Conservation (phyloP, 1,139 yeast genomes). For the Groenewaldozyma sp. region DNA sequence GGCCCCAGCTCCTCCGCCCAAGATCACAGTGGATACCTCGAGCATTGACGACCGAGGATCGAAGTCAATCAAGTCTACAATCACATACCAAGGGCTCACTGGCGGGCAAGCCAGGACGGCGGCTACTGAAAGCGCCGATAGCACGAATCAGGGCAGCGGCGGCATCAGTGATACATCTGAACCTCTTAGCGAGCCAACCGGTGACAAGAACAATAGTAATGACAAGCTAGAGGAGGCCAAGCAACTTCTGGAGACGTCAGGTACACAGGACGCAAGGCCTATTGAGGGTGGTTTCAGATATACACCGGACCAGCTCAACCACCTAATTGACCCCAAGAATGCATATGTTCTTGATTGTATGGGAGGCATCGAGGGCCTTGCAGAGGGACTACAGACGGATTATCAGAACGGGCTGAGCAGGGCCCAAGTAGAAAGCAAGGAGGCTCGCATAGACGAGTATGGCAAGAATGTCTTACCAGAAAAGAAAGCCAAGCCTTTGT, state of each 20-base stretch:
- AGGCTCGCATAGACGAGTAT: conserved; percentile 38
- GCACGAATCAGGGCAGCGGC: too few species aligned
- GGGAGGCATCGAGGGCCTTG: conserved; percentile 27
- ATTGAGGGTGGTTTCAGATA: conserved; percentile 5
- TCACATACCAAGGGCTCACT: not conserved
- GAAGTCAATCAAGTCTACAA: too few species aligned
- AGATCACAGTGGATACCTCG: conserved; percentile 19
- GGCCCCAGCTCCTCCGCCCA: conserved; percentile 12
- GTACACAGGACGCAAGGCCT: not conserved
- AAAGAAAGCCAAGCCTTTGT: conserved; percentile 55
- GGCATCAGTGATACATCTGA: conserved; percentile 4
- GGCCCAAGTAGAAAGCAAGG: conserved; percentile 16
- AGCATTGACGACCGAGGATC: too few species aligned
- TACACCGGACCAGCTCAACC: conserved; percentile 25
- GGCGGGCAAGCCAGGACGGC: not conserved
- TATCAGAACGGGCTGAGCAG: conserved; percentile 24
- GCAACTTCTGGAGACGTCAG: conserved; percentile 2
- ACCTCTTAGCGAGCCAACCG: conserved; percentile 4
- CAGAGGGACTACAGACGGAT: conserved; percentile 25
- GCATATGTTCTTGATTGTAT: conserved; percentile 26
- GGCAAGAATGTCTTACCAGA: conserved; percentile 70
- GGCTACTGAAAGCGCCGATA: not conserved
- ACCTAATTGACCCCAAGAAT: conserved; percentile 34
- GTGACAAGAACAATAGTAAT: not conserved
- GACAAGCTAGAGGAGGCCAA: conserved; percentile 6